Percentiles rank a stretch among this genome's conserved stretches.
Evolutionary conservation across 805 yeast species (phyloP).

Genomic region (Candida piceae): DNA sequence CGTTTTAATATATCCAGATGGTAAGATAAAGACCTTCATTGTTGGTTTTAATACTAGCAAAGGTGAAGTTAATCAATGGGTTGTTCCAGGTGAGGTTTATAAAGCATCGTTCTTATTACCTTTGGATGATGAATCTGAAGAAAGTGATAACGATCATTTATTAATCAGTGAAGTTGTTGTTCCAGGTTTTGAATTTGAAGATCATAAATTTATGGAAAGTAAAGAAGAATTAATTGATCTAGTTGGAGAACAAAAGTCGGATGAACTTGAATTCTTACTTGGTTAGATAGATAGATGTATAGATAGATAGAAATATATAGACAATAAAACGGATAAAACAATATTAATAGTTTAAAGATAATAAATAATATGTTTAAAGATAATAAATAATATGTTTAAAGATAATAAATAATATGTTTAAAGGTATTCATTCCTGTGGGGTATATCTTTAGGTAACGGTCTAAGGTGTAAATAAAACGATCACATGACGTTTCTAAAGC

Average conservation of each 20-base stretch:
- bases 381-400: too few species aligned
- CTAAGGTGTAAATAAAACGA: too few species aligned
- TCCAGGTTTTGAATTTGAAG: constrained; percentile 56
- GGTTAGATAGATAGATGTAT: constrained; percentile 14
- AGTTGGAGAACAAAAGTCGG: constrained; percentile 35
- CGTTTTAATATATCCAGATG: constrained; percentile 48
- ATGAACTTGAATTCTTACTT: constrained; percentile 33
- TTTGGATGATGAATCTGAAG: constrained; percentile 24
- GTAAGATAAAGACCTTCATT: constrained; percentile 41
- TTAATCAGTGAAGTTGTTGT: constrained; percentile 55
- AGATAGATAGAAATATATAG: too few species aligned
- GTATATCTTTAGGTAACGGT: too few species aligned
- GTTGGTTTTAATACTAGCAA: constrained; percentile 45
- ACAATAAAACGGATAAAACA: too few species aligned
- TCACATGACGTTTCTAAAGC: too few species aligned
- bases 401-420: too few species aligned
- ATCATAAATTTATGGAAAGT: constrained; percentile 41
- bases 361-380: too few species aligned
- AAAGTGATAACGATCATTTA: constrained; percentile 34
- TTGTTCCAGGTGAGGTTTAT: constrained; percentile 56
- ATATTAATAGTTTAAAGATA: too few species aligned
- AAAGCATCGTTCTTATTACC: constrained; percentile 50
- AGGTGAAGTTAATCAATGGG: constrained; percentile 56
- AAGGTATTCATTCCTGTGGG: too few species aligned
- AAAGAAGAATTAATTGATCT: constrained; percentile 27